Evolutionary conservation across 768 basidiomycete species (phyloP).

Genomic region (Lyophyllum shimeji): DNA sequence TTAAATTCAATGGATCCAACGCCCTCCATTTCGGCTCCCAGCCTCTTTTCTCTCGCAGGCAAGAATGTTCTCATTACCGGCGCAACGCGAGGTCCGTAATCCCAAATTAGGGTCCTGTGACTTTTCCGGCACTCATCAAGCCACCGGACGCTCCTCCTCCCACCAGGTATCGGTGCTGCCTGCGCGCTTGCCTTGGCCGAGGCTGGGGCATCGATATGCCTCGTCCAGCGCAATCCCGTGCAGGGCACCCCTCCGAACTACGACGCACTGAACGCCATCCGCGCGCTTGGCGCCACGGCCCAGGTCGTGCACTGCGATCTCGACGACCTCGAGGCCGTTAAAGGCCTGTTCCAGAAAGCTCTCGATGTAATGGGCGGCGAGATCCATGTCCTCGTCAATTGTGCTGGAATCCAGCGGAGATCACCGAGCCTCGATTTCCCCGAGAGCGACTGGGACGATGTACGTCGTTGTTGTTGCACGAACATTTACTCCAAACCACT

Average conservation of each 20-base stretch:
- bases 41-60: slow-evolving; percentile 67
- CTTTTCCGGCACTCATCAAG: not conserved
- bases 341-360: slow-evolving; percentile 39
- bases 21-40: slow-evolving; percentile 44
- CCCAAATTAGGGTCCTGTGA: slow-evolving; percentile 11
- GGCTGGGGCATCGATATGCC: slow-evolving; percentile 47
- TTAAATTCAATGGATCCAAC: slow-evolving; percentile 50
- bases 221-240: slow-evolving; percentile 37
- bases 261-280: slow-evolving; percentile 32
- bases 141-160: not conserved
- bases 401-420: slow-evolving; percentile 62
- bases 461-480: slow-evolving; percentile 26
- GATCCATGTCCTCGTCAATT: slow-evolving; percentile 68
- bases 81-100: slow-evolving; percentile 62
- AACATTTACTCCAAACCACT: not conserved
- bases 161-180: slow-evolving; percentile 48
- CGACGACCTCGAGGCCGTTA: slow-evolving; percentile 39
- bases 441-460: slow-evolving; percentile 70
- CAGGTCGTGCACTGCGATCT: slow-evolving; percentile 42
- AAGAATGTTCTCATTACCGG: slow-evolving; percentile 80
- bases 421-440: slow-evolving; percentile 61
- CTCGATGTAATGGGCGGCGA: slow-evolving; percentile 37
- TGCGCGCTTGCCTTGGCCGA: slow-evolving; percentile 49
- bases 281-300: slow-evolving; percentile 27
- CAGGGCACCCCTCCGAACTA: slow-evolving; percentile 22